Percentiles rank a stretch among this genome's conserved stretches.
phyloP scores from a whole-genome alignment of 495 filamentous ascomycete species.

The Physcia stellaris region DNA sequence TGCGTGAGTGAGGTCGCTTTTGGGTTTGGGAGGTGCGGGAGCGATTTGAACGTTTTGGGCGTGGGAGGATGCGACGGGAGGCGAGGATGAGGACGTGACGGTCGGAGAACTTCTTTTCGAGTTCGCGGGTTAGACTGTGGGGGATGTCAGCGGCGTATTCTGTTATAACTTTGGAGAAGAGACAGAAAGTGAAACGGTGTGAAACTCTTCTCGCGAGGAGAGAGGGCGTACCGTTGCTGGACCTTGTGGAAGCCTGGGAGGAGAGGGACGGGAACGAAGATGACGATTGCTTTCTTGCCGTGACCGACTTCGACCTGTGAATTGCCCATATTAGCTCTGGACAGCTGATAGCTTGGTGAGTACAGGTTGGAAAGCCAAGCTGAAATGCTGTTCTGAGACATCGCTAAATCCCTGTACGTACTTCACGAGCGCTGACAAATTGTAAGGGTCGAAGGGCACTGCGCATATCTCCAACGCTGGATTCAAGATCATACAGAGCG shows the following conservation, averaged over 20 bases:
- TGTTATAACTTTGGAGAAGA: slow-evolving; percentile 1
- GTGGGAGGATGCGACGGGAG: slow-evolving; percentile 94
- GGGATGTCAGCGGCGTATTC: not conserved
- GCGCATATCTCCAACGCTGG: slow-evolving; percentile 94
- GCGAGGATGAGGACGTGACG: slow-evolving; percentile 98
- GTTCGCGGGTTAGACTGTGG: slow-evolving; percentile 88
- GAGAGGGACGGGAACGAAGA: slow-evolving; percentile 98
- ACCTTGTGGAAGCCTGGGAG: slow-evolving; percentile 93
- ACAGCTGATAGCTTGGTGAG: no score
- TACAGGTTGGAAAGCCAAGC: no score
- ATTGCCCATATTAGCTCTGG: no score
- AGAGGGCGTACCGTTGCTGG: slow-evolving; percentile 77
- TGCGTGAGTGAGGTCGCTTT: slow-evolving; percentile 95
- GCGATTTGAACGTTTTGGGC: slow-evolving; percentile 90
- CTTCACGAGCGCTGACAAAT: slow-evolving; percentile 95
- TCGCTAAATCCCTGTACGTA: no score
- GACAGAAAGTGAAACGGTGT: slow-evolving; percentile 11
- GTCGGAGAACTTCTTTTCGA: slow-evolving; percentile 99
- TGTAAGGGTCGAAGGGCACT: slow-evolving; percentile 83
- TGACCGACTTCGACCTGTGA: slow-evolving; percentile 95
- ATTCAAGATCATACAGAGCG: slow-evolving; percentile 95
- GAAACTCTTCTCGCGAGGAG: not conserved
- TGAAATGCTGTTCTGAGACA: no score
- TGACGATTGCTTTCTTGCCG: slow-evolving; percentile 99
- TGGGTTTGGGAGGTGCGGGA: slow-evolving; percentile 86